These are phyloP conservation scores for Alternaria brassicae DNA, from an alignment of 2,329 filamentous ascomycete genomes.

Conservation along the genomic window DNA sequence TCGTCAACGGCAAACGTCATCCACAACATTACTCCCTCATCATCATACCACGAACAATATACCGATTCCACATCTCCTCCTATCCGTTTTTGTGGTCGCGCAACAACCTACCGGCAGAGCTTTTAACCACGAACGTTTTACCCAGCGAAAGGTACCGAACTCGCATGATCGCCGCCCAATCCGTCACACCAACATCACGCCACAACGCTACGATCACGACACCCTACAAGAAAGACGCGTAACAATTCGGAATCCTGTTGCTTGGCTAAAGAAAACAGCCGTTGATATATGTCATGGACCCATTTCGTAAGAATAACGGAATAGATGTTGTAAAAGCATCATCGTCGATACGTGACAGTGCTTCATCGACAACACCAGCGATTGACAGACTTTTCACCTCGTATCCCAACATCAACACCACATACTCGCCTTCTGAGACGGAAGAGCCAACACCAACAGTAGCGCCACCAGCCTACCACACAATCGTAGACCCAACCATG, in stretches of 20 bases:
- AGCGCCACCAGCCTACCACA: conserved; percentile 44
- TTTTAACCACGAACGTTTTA: conserved; percentile 25
- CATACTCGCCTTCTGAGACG: not conserved
- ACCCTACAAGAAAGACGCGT: conserved; percentile 12
- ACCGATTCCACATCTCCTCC: not conserved
- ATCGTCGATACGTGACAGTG: conserved; percentile 11
- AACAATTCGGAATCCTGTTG: not conserved
- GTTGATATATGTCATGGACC: conserved; percentile 28
- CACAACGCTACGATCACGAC: conserved; percentile 34
- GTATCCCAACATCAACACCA: not conserved
- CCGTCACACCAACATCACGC: conserved; percentile 44
- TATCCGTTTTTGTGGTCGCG: conserved; percentile 12
- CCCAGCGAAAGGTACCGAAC: too few species aligned
- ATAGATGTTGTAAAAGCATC: conserved; percentile 33
- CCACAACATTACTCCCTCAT: not conserved
- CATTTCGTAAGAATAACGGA: conserved; percentile 22
- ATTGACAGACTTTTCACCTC: not conserved
- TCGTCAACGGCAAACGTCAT: not conserved
- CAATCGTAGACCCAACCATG: conserved; percentile 32
- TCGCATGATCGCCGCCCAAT: conserved; percentile 32
- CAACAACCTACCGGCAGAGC: conserved; percentile 28
- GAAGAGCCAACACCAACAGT: conserved; percentile 7
- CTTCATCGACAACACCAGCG: conserved; percentile 5
- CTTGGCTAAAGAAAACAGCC: conserved; percentile 2
- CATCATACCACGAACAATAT: not conserved